phyloP scores from a whole-genome alignment of 208 protist genomes.

The Trypanosoma melophagium region DNA sequence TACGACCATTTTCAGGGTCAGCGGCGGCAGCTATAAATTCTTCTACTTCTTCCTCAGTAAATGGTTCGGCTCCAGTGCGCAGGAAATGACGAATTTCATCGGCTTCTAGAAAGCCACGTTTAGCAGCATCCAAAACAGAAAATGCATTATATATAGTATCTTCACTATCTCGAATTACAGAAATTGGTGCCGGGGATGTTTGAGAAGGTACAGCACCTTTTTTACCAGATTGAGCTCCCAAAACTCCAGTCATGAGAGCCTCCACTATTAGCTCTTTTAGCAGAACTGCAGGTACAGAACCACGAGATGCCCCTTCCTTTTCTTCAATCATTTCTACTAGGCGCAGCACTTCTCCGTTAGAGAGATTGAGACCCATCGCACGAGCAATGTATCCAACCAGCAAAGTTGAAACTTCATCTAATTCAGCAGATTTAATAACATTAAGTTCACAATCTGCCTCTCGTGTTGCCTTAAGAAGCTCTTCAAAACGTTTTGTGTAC shows the following conservation, averaged over 20 bases:
- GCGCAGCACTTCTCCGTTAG: slow-evolving; percentile 50
- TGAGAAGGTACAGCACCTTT: not conserved
- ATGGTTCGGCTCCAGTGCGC: slow-evolving; percentile 49
- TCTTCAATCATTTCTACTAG: slow-evolving; percentile 78
- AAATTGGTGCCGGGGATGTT: slow-evolving; percentile 18
- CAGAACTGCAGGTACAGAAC: slow-evolving; percentile 47
- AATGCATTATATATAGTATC: slow-evolving; percentile 72
- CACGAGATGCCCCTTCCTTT: slow-evolving; percentile 47
- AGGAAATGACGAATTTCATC: slow-evolving; percentile 66
- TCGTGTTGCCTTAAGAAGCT: slow-evolving; percentile 19
- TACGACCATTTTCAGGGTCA: slow-evolving; percentile 68
- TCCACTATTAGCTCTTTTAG: slow-evolving; percentile 66
- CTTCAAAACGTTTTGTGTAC: slow-evolving; percentile 26
- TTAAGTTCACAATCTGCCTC: slow-evolving; percentile 2
- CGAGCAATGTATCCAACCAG: slow-evolving; percentile 80
- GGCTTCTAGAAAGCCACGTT: slow-evolving; percentile 67
- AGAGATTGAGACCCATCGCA: slow-evolving; percentile 84
- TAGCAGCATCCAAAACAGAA: slow-evolving; percentile 50
- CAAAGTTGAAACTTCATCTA: slow-evolving; percentile 50
- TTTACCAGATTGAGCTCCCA: slow-evolving; percentile 36
- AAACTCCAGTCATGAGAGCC: slow-evolving; percentile 70
- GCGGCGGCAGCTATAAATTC: slow-evolving; percentile 73
- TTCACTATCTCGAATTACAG: slow-evolving; percentile 57
- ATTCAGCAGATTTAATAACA: not conserved
- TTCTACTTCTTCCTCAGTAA: slow-evolving; percentile 77